Base-by-base conservation (phyloP, 257 asterid species). In the Solanum chaucha region DNA sequence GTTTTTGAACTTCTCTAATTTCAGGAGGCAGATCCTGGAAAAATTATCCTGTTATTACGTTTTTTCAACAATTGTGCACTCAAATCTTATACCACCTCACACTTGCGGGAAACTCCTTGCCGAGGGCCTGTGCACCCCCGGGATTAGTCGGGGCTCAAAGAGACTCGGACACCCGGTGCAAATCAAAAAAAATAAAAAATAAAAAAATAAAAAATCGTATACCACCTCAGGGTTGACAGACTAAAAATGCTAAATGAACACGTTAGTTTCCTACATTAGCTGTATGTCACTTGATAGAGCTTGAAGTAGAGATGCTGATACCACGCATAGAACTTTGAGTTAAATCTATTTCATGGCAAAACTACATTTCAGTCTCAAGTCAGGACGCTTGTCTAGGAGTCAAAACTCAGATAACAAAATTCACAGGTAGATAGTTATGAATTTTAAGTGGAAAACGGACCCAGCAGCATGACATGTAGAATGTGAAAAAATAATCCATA, bases 21-120 rank as follows among this genome's bases (percentile, higher is more conserved):
- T 92, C 98, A 86, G 87, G 90, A 10, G 98, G 98, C 70, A 95
- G 89, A 85, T 95, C 98, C 99, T 96, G 91, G 86, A 82, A 86
- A 85, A 71, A 86, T 20, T 65, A 64, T 9, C 19, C 44, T 10
- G 68, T 81, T 28, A 80, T 17, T 28, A 28, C 9, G 24, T 2
- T 78, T 78, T 26, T 26, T 8, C 10, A 28, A 17, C 3, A 15
- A 46, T 4, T 28, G 20, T 28, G 14, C 38, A 15, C 26, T 15
- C 67, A 46, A 44, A 81, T 17, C 68, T 48, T 46, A 28, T 15
- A 81, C 30, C 6, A 28, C 68, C 19, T 17, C 85, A 28, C 30
- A 28, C 30, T 28, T 28, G 30, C 30, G 30, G 30, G 30, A 28
- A 28, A 28, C 30, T 28, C 30, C 30, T 28, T 28, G 30, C 30